Conservation (phyloP, 2,329 filamentous ascomycete species). For the Penicillium sclerotigenum region DNA sequence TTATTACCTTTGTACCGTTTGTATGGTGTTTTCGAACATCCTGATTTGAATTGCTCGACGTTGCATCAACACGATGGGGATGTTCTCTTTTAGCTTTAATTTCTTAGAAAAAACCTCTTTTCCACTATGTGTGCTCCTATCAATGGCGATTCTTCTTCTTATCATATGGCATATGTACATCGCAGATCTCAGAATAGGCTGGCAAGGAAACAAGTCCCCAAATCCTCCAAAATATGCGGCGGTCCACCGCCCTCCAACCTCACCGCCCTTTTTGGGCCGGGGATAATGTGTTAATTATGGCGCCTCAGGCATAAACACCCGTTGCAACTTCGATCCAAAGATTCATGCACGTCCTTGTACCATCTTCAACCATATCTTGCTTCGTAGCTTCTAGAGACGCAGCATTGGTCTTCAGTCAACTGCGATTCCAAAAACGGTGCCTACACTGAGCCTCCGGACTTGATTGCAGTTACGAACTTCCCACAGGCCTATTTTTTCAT, state of each 20-base stretch:
- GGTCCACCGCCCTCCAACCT: not conserved
- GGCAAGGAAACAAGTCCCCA: too few species aligned
- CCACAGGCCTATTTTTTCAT: constrained; percentile 21
- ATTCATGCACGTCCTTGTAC: constrained; percentile 10
- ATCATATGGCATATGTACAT: not conserved
- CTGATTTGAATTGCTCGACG: too few species aligned
- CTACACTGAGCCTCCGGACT: not conserved
- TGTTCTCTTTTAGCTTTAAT: too few species aligned
- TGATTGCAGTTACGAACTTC: not conserved
- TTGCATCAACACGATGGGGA: too few species aligned
- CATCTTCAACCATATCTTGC: not conserved
- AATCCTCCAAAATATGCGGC: not conserved
- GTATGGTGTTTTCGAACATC: too few species aligned
- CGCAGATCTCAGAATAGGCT: too few species aligned
- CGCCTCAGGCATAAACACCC: constrained; percentile 21
- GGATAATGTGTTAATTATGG: not conserved
- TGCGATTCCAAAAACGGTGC: not conserved
- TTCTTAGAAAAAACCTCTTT: too few species aligned
- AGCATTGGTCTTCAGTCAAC: not conserved
- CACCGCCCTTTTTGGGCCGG: not conserved
- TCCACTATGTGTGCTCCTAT: too few species aligned
- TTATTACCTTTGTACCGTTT: not conserved
- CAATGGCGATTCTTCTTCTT: too few species aligned
- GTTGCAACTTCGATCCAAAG: constrained; percentile 10
- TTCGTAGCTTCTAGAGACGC: not conserved